Evolutionary conservation across 139 green algal species (phyloP), one percentile per base, ranked within the genome.

Genomic region (Tetratostichococcus sp.): DNA sequence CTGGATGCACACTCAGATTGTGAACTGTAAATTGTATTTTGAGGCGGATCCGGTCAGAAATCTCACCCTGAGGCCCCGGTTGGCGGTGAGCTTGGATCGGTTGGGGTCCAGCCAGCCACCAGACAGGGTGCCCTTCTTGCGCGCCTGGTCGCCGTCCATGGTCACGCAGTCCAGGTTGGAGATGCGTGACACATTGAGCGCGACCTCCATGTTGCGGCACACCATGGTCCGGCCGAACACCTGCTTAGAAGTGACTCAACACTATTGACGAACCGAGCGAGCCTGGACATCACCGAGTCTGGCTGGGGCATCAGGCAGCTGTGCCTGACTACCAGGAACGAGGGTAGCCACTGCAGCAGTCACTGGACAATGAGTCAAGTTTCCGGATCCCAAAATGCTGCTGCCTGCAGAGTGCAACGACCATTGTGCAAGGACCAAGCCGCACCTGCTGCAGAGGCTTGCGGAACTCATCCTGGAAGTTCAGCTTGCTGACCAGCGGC

Each of bases 101-200:
- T 69, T 43, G 39, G 62, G 6, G 73, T 97, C 94, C 26, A 89
- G 78, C 77, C 86, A 93, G 23, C 94, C 94, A 21, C 94, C 94
- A 1, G 81, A 92, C 76, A 97, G 75, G 6, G 89, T 79, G 65
- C 93, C 93, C 68, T 88, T 88, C 65, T 86, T 90, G 79, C 62
- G 71, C 72, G 92, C 85, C 70, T 91, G 82, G 74, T 95, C 90
- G 6, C 94, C 94, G 21, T 97, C 87, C 72, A 97, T 83, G 14
- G 94, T 98, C 17, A 98, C 88, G 77, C 90, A 97, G 83, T 97
- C 86, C 1, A 97, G 79, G 22, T 86, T 73, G 22, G 58, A 62
- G 5, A 35, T 69, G 32, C 80, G 70, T 1, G 72, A 67, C 34
- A 91, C 86, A 58, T 79, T 43, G 3, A 71, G 70, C 0, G 91